Percentiles rank a stretch among this genome's conserved stretches.
Evolutionary conservation across 1,284 basidiomycete species (phyloP).

Genomic region (Veloboletus limbatus): DNA sequence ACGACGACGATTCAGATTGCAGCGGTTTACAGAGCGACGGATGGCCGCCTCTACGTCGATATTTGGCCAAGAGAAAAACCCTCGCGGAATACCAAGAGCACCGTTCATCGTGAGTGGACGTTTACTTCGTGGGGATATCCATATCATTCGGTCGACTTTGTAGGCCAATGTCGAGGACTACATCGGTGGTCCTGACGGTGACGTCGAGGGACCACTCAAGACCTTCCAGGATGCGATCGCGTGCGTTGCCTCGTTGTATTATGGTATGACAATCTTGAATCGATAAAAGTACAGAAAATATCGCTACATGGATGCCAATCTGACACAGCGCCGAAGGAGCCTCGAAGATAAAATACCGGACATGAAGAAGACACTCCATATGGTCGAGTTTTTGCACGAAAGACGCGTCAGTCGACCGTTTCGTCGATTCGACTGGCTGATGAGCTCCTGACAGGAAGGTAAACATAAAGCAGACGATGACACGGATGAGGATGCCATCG

Average conservation of each 20-base stretch:
- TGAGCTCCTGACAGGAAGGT: conserved; percentile 48
- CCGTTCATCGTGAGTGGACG: conserved; percentile 82
- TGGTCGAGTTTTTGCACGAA: conserved; percentile 83
- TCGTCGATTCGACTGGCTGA: background rate
- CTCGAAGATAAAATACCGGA: conserved; percentile 96
- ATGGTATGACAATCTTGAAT: conserved; percentile 20
- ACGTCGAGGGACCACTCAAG: conserved; percentile 78
- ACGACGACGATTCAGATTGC: no score
- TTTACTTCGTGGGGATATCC: conserved; percentile 1
- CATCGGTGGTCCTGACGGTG: conserved; percentile 76
- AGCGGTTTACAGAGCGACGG: no score
- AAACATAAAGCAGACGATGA: conserved; percentile 45
- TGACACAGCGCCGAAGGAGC: conserved; percentile 75
- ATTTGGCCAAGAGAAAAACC: conserved; percentile 67
- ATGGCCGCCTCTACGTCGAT: conserved; percentile 38
- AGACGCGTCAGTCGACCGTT: conserved; percentile 49
- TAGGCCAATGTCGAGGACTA: conserved; percentile 86
- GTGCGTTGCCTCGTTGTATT: conserved; percentile 46
- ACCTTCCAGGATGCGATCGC: conserved; percentile 91
- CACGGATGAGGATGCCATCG: conserved; percentile 48
- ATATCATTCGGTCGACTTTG: conserved; percentile 3
- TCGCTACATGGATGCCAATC: conserved; percentile 93
- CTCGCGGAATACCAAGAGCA: conserved; percentile 91
- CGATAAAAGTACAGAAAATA: conserved; percentile 76
- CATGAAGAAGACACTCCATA: conserved; percentile 88